Base-by-base conservation (phyloP, 345 rosid species). In the Lagerstroemia speciosa region DNA sequence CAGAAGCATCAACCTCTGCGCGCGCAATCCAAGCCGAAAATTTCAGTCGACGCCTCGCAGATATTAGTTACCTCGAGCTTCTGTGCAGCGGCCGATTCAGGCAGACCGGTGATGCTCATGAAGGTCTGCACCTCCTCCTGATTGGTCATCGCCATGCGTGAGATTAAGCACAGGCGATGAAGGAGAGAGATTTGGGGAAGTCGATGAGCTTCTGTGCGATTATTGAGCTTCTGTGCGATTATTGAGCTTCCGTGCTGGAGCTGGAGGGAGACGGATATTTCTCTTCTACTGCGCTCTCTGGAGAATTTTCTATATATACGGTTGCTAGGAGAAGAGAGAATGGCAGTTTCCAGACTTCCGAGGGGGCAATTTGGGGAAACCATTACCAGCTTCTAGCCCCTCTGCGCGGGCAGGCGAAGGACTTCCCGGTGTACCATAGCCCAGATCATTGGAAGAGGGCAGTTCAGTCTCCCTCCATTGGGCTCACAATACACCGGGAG, bases 71-170 rank as follows among this genome's bases (percentile, higher is more conserved):
- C 99, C 97, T 83, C 85, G 40, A 94, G 86, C 71, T 78, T 91
- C 65, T 78, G 87, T 31, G 77, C 33, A 72, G 99, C 99, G 72
- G 83, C 78, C 66, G 84, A 67, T 67, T 88, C 90, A 7, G 93
- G 32, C 74, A 71, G 87, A 65, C 99, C 94, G 43, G 98, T 85
- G 87, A 95, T 92, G 87, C 86, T 83, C 38, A 82, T 82, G 79
- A 95, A 95, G 45, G 94, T 92, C 38, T 81, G 85, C 79, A 95
- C 82, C 75, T 96, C 85, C 75, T 92, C 94, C 67, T 90, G 96
- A 78, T 86, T 77, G 31, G 88, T 83, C 30, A 81, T 78, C 50
- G 90, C 92, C 99, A 95, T 95, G 15, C 32, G n/a, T 9, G 36
- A 41, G 27, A 45, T 37, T 14, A 26, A 26, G n/a, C 34, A 45